Evolutionary conservation across 2,329 filamentous ascomycete genomes (phyloP).

Genomic region (Emericellopsis cladophorae): DNA sequence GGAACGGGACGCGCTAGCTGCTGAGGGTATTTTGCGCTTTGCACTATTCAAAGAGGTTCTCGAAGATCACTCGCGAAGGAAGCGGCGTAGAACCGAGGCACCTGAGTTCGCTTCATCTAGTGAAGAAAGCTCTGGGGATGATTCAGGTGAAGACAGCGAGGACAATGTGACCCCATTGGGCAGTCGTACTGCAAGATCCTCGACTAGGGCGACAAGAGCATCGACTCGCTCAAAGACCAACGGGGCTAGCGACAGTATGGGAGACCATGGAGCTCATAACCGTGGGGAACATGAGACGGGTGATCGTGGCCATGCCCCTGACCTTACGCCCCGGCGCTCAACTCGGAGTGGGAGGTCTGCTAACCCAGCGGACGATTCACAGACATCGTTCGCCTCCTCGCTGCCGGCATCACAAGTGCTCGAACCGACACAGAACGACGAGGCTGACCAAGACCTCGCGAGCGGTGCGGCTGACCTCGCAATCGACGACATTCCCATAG

Average conservation of each 20-base stretch:
- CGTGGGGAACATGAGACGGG: conserved; percentile 31
- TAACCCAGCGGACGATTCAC: conserved; percentile 25
- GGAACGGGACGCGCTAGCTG: conserved; percentile 74
- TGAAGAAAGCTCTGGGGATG: conserved; percentile 44
- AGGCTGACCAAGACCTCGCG: conserved; percentile 30
- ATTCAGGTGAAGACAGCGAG: conserved; percentile 39
- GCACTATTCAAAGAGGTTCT: conserved; percentile 96
- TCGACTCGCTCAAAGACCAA: conserved; percentile 8
- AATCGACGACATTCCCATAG: conserved; percentile 37
- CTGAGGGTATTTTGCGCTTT: conserved; percentile 83
- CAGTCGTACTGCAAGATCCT: conserved; percentile 1
- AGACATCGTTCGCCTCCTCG: conserved; percentile 66
- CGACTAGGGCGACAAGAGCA: conserved; percentile 16
- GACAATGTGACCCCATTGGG: conserved; percentile 33
- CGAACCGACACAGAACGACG: conserved; percentile 27
- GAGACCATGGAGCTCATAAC: background rate
- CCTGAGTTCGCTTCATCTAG: conserved; percentile 43
- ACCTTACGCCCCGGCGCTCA: conserved; percentile 26
- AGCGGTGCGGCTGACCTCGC: conserved; percentile 26
- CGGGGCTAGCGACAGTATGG: conserved; percentile 4
- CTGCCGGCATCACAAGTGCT: conserved; percentile 60
- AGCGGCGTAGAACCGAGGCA: conserved; percentile 59
- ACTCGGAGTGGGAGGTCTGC: conserved; percentile 22
- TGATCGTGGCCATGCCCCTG: conserved; percentile 29
- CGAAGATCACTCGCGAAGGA: conserved; percentile 65